Evolutionary conservation across 2,329 filamentous ascomycete genomes (phyloP).

Genomic region (Emergomyces africanus): DNA sequence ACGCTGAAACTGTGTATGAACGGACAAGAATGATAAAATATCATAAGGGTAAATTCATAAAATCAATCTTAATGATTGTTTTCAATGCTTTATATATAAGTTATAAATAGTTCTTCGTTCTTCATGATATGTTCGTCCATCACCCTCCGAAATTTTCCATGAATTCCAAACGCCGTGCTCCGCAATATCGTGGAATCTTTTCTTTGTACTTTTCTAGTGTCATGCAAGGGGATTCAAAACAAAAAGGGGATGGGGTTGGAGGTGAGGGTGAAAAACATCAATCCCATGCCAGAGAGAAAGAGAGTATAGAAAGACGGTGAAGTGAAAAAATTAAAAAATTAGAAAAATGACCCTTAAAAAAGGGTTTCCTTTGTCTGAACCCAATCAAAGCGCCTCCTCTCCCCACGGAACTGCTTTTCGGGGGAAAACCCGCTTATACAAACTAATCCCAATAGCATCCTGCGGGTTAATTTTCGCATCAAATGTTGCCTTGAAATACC

Average conservation of each 20-base stretch:
- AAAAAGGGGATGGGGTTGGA: not conserved
- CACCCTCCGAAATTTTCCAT: not conserved
- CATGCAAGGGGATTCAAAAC: not conserved
- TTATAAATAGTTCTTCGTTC: too few relatives aligned
- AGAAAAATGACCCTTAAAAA: not conserved
- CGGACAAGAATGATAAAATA: not conserved
- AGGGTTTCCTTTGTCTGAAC: not conserved
- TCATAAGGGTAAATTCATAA: not conserved
- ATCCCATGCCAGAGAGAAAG: not conserved
- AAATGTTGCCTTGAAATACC: slow-evolving; percentile 99
- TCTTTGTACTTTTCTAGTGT: not conserved
- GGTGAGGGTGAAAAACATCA: not conserved
- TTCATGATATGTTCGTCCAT: not conserved
- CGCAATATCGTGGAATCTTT: not conserved
- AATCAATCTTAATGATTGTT: not conserved
- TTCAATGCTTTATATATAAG: not conserved
- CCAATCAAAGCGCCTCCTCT: slow-evolving; percentile 8
- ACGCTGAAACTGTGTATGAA: not conserved
- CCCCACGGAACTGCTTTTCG: slow-evolving; percentile 46
- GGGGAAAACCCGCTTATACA: slow-evolving; percentile 80
- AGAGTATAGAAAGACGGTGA: not conserved
- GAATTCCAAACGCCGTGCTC: not conserved
- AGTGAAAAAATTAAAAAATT: too few relatives aligned
- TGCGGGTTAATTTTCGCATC: slow-evolving; percentile 93
- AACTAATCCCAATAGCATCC: slow-evolving; percentile 80